Conservation (phyloP, 1,284 basidiomycete species). For the Ceraceosorus bombacis region DNA sequence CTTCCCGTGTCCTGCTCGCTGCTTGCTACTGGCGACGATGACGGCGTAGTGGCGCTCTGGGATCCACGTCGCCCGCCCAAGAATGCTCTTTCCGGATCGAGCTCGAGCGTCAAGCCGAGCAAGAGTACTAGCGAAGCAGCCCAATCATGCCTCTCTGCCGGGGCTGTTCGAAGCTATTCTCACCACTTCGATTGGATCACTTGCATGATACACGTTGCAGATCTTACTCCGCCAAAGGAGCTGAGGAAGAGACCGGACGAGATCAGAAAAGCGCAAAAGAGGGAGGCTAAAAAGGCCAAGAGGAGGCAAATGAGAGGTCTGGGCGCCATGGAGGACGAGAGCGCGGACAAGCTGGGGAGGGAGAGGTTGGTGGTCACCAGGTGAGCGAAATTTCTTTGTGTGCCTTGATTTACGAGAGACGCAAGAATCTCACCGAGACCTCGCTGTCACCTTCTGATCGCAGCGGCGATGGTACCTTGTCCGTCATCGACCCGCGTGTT, state of each 20-base stretch:
- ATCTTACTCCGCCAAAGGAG: constrained; percentile 23
- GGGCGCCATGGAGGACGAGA: background rate
- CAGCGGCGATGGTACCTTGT: constrained; percentile 84
- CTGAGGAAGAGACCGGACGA: constrained; percentile 12
- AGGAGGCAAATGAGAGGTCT: background rate
- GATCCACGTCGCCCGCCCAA: constrained; percentile 60
- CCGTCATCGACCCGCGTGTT: constrained; percentile 64
- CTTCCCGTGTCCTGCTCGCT: constrained; percentile 63
- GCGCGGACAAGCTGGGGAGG: background rate
- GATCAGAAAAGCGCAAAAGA: constrained; percentile 8
- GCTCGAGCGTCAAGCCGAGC: constrained; percentile 1
- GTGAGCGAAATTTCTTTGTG: constrained; percentile 1
- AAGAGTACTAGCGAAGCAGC: constrained; percentile 10
- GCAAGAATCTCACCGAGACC: background rate
- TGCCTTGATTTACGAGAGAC: background rate
- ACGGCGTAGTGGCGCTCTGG: constrained; percentile 90
- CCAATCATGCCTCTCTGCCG: no score
- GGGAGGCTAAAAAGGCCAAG: constrained; percentile 8
- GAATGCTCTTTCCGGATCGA: constrained; percentile 5
- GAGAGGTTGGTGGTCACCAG: constrained; percentile 36
- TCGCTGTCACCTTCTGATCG: background rate
- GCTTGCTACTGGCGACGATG: constrained; percentile 81
- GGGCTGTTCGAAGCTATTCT: constrained; percentile 59
- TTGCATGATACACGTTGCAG: constrained; percentile 66
- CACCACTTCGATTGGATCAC: constrained; percentile 96